Conservation (phyloP, 371 early-diverging fungal species). For the Zancudomyces culisetae region DNA sequence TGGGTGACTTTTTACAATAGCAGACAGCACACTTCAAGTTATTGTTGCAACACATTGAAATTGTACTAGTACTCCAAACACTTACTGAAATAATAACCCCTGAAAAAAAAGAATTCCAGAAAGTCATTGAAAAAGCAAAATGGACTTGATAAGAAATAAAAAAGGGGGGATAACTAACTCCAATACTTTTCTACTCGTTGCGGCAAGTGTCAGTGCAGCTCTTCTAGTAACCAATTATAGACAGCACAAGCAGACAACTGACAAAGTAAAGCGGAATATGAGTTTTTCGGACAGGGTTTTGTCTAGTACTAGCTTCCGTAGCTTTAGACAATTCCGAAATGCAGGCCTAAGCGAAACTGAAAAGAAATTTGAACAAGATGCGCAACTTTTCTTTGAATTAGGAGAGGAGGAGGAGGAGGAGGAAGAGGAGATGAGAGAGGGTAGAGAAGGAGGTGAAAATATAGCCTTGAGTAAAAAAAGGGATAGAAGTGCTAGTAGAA, state of each 20-base stretch:
- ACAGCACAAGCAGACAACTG: slow-evolving; percentile 16
- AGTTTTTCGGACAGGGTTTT: slow-evolving; percentile 4
- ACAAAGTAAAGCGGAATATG: slow-evolving; percentile 17
- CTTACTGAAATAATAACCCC: no score
- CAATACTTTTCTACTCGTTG: slow-evolving; percentile 8
- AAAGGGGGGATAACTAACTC: background rate
- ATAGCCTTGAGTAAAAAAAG: background rate
- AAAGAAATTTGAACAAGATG: background rate
- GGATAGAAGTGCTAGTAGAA: background rate
- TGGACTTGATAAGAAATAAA: no score
- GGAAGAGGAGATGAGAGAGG: background rate
- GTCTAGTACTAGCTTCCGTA: slow-evolving; percentile 16
- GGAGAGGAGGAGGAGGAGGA: background rate
- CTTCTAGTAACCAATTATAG: slow-evolving; percentile 16
- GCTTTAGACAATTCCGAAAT: slow-evolving; percentile 6
- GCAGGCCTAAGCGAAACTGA: background rate
- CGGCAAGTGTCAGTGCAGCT: slow-evolving; percentile 10
- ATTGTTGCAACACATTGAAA: no score
- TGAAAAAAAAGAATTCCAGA: no score
- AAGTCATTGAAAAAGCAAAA: background rate
- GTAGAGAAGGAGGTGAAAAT: background rate
- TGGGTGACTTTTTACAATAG: no score
- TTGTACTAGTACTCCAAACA: no score
- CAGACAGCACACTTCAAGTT: no score
- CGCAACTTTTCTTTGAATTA: background rate